Base-by-base conservation (phyloP, 2,329 filamentous ascomycete genomes). In the Lasiodiplodia hormozganensis region DNA sequence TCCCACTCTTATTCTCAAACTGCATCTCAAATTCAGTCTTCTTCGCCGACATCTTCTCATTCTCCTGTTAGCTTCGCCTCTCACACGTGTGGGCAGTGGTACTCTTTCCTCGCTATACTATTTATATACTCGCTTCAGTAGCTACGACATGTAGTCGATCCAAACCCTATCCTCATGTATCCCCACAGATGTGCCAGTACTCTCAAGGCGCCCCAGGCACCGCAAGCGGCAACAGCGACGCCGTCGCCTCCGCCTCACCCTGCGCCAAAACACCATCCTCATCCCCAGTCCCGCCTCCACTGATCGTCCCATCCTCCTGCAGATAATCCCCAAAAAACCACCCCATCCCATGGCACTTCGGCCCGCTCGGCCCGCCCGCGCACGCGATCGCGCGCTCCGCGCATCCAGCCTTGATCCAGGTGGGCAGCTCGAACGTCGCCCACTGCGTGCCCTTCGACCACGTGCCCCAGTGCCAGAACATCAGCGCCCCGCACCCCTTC, bases 371-470 rank as follows among this genome's bases (percentile, higher is more conserved):
- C 18, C 60, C 43, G 8, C 60, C 60, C 18, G 60, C 43, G 16
- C 43, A 36, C 18, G 51, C 34, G 47, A 64, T 64, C 11, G 60
- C 60, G 5, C 60, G 36, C 47, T 64, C 60, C 25, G 53, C 34
- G 38, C 60, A 64, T 2, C 60, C 60, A 1, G 60, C 43, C 47
- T 64, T 64, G 43, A 64, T 64, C 25, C 52, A 28, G 0, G 25
- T 64, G 2, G 43, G 43, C 6, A 64, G 28, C 16, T 51, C 38
- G 38, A 64, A 64, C 6, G 60, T 51, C 16, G 43, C 60, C 43
- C 43, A 64, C 47, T 51, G 58, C 25, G 40, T 62, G 11, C 58
- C 58, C n/a, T 62, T 62, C 8, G 38, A 7, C 58, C 58, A 62
- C 21, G 16, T 49, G 7, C 58, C 40, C 21, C 47, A 51, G 10